phyloP scores from a whole-genome alignment of 2,329 filamentous ascomycete species.

The Cladophialophora carrionii region DNA sequence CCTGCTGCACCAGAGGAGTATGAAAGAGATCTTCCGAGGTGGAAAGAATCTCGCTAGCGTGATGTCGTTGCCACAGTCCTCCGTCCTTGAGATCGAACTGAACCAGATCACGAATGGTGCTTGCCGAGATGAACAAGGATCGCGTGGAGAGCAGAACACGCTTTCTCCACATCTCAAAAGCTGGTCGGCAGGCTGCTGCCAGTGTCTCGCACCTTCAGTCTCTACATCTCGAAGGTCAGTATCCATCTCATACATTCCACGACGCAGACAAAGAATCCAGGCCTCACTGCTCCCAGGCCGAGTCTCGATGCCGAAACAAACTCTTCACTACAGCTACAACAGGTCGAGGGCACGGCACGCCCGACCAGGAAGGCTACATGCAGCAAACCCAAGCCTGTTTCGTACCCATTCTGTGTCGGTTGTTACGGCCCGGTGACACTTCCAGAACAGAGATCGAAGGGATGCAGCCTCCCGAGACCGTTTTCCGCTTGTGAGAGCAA shows the following conservation, averaged over 20 bases:
- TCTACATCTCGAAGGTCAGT: conserved; percentile 22
- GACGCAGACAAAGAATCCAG: neutral
- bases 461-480: conserved; percentile 30
- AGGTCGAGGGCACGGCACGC: conserved; percentile 1
- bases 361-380: neutral
- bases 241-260: neutral
- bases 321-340: conserved; percentile 30
- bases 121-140: conserved; percentile 5
- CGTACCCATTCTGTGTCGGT: neutral
- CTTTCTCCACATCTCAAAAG: neutral
- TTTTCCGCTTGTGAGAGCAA: neutral
- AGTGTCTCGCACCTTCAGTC: neutral
- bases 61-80: neutral
- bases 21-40: neutral
- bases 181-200: neutral
- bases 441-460: conserved; percentile 37
- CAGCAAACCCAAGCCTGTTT: conserved; percentile 5
- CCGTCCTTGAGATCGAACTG: neutral
- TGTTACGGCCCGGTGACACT: conserved; percentile 23
- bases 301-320: conserved; percentile 35
- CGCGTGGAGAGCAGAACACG: neutral
- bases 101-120: neutral
- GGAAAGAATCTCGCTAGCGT: neutral
- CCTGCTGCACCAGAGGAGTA: neutral
- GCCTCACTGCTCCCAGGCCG: conserved; percentile 10